phyloP scores from a whole-genome alignment of 2,329 filamentous ascomycete species.

The Exophiala dermatitidis region DNA sequence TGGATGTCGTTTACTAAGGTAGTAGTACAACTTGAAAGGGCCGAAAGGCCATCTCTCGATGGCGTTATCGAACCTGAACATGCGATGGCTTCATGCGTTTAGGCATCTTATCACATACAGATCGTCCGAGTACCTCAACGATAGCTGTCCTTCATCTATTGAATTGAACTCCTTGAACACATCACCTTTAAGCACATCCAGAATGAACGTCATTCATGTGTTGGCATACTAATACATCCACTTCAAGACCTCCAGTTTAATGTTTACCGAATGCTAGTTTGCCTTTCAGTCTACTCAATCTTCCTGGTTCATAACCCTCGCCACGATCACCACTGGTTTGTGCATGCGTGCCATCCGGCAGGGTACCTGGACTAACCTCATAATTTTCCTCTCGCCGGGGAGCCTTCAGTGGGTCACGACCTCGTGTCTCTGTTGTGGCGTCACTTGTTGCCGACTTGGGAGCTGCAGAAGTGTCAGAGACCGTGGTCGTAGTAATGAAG shows the following conservation, averaged over 20 bases:
- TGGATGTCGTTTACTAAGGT: background rate
- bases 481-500: background rate
- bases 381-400: constrained; percentile 12
- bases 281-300: constrained; percentile 21
- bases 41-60: too few relatives aligned
- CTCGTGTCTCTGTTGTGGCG: constrained; percentile 1
- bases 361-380: constrained; percentile 23
- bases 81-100: too few relatives aligned
- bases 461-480: background rate
- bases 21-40: too few relatives aligned
- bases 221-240: too few relatives aligned
- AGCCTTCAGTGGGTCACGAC: constrained; percentile 6
- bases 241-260: constrained; percentile 2
- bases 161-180: too few relatives aligned
- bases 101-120: background rate
- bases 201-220: too few relatives aligned
- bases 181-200: too few relatives aligned
- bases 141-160: too few relatives aligned
- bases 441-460: constrained; percentile 7
- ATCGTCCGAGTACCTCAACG: background rate
- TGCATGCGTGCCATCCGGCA: constrained; percentile 25
- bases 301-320: constrained; percentile 21
- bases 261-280: constrained; percentile 20
- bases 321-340: constrained; percentile 23
- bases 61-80: too few relatives aligned